Percentiles rank a stretch among this genome's conserved stretches.
Conservation (phyloP, 2,329 filamentous ascomycete genomes). For the Bipolaris gigantea region DNA sequence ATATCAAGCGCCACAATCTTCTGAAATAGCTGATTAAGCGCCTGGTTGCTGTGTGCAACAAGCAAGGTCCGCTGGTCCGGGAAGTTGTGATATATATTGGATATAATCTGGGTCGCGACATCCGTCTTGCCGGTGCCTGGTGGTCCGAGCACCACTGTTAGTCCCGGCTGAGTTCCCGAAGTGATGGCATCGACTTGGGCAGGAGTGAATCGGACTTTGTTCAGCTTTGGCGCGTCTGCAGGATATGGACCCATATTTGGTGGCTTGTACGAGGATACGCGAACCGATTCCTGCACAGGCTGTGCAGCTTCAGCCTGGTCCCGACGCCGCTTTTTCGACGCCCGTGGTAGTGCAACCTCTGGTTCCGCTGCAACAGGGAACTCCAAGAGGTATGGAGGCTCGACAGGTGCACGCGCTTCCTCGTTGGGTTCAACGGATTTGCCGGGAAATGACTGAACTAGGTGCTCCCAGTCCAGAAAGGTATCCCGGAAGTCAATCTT, state of each 20-base stretch:
- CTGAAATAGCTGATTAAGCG: slow-evolving; percentile 93
- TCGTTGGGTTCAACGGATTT: slow-evolving; percentile 80
- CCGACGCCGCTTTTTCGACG: slow-evolving; percentile 84
- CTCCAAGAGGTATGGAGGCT: slow-evolving; percentile 85
- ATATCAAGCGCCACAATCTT: slow-evolving; percentile 98
- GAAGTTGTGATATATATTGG: slow-evolving; percentile 98
- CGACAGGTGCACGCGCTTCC: slow-evolving; percentile 71
- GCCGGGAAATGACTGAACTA: slow-evolving; percentile 85
- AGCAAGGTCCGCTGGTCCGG: slow-evolving; percentile 88
- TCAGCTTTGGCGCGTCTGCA: slow-evolving; percentile 78
- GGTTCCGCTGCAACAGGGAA: slow-evolving; percentile 48
- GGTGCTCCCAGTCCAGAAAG: slow-evolving; percentile 92
- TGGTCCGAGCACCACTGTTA: slow-evolving; percentile 91
- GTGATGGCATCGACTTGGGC: slow-evolving; percentile 90
- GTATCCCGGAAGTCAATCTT: slow-evolving; percentile 91
- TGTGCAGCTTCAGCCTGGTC: slow-evolving; percentile 68
- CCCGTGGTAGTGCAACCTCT: slow-evolving; percentile 54
- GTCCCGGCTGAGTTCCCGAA: slow-evolving; percentile 89
- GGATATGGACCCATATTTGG: slow-evolving; percentile 89
- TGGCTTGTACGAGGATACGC: slow-evolving; percentile 87
- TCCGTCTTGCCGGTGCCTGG: slow-evolving; percentile 99
- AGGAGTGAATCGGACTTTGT: slow-evolving; percentile 84
- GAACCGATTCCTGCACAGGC: slow-evolving; percentile 63
- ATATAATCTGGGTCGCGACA: slow-evolving; percentile 97
- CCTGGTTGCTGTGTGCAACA: slow-evolving; percentile 96